Base-by-base conservation (phyloP, 805 yeast genomes). In the Sungouiella thailandica region DNA sequence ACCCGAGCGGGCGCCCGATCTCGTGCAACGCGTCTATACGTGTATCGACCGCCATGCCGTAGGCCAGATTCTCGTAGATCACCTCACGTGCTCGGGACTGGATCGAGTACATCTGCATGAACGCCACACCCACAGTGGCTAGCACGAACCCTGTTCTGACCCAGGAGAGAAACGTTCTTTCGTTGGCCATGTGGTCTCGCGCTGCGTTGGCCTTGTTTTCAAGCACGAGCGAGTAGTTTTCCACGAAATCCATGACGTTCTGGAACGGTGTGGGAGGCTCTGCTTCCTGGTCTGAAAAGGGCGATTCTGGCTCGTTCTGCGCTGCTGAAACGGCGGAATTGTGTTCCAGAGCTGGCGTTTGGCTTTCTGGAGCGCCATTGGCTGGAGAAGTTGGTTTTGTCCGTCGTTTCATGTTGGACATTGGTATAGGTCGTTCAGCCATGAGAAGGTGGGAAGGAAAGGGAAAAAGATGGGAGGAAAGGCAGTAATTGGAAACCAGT, bases 91-190 rank as follows among this genome's bases (percentile, higher is more conserved):
- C 46, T 11, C 47, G 43, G n/a, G 20, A 17, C 33, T 39, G 64
- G 30, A 78, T 46, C 38, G 74, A 62, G 47, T 76, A 68, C 41
- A 78, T 57, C 49, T 78, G 84, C 0, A 81, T 64, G 4, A 76
- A 63, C n/a, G 76, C 82, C 11, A 77, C 72, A 0, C 83, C 83
- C 22, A 75, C 62, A 1, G 81, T 70, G 3, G 78, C 71, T 29
- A 77, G 62, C 12, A 76, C 71, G 25, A 78, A 53, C 2, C 80
- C 74, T 0, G 83, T 77, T 28, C 83, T 60, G 19, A 77, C 52
- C 83, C 83, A 78, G 1, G 83, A 81, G 9, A 78, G 53, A 37
- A 74, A 78, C 1, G 83, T 78, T 46, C 84, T 58, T 43, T 78
- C 83, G 29, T 76, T 76, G 8, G 84, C 83, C 61, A 78, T 52